phyloP scores from a whole-genome alignment of 148 eudicot species.

The Silene latifolia region DNA sequence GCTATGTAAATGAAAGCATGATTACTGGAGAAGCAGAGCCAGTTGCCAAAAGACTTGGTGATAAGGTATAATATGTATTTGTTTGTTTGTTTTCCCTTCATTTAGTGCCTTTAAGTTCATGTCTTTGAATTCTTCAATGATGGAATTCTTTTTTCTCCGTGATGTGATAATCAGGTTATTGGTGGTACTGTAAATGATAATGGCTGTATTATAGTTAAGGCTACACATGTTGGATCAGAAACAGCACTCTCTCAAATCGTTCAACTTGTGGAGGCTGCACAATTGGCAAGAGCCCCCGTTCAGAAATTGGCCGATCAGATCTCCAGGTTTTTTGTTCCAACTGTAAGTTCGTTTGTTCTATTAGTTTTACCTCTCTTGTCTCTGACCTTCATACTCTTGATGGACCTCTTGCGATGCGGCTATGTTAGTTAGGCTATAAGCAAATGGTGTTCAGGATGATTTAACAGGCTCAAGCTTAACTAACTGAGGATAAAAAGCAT shows the following conservation, averaged over 20 bases:
- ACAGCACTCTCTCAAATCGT: slow-evolving; percentile 97
- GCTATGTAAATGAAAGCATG: slow-evolving; percentile 98
- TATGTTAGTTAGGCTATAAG: neutral
- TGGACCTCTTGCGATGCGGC: neutral
- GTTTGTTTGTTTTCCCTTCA: neutral
- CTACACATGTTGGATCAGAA: slow-evolving; percentile 94
- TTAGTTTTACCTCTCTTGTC: neutral
- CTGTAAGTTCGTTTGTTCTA: slow-evolving; percentile 47
- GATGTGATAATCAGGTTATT: slow-evolving; percentile 56
- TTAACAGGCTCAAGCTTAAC: neutral
- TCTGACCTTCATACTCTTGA: neutral
- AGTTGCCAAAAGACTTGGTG: slow-evolving; percentile 79
- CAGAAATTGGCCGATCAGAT: slow-evolving; percentile 97
- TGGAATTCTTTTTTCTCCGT: slow-evolving; percentile 1
- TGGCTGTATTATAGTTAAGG: slow-evolving; percentile 76
- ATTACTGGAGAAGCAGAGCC: slow-evolving; percentile 94
- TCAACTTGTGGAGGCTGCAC: slow-evolving; percentile 95
- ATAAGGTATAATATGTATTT: slow-evolving; percentile 51
- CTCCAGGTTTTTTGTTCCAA: slow-evolving; percentile 83
- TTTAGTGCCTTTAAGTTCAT: slow-evolving; percentile 7
- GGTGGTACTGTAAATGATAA: slow-evolving; percentile 98
- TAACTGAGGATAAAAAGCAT: neutral
- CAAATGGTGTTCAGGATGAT: neutral
- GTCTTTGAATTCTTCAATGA: slow-evolving; percentile 13
- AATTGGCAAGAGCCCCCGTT: slow-evolving; percentile 96